Conservation (phyloP, 176 grass and related monocot genomes). For the Areca catechu region DNA sequence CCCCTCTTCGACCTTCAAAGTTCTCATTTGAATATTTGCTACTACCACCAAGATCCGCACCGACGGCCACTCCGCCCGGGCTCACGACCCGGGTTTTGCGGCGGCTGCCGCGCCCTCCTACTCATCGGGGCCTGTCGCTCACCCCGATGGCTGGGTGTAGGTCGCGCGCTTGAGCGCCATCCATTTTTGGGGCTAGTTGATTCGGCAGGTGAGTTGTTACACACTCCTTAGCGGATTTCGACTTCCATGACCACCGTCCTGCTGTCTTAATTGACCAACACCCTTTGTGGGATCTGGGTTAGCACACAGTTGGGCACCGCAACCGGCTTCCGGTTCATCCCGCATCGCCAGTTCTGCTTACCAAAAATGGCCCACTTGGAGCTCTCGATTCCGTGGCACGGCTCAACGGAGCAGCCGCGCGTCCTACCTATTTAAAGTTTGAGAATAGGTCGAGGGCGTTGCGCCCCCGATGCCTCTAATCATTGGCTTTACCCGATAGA, state of each 20-base stretch:
- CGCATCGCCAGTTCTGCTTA: slow-evolving; percentile 37
- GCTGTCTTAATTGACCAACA: too few relatives aligned
- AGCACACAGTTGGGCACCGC: too few relatives aligned
- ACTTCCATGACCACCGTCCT: too few relatives aligned
- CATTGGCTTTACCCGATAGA: slow-evolving; percentile 64
- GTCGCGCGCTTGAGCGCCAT: slow-evolving; percentile 27
- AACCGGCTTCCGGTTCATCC: slow-evolving; percentile 32
- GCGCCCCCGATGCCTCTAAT: slow-evolving; percentile 62
- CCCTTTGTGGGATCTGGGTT: too few relatives aligned
- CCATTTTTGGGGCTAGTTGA: slow-evolving; percentile 34
- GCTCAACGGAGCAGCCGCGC: too few relatives aligned
- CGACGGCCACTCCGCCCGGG: slow-evolving; percentile 44
- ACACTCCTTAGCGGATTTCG: not conserved
- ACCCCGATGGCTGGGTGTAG: too few relatives aligned
- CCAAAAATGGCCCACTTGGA: slow-evolving; percentile 39
- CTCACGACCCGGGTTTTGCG: slow-evolving; percentile 34
- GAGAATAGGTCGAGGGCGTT: slow-evolving; percentile 68
- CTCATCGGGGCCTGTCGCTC: too few relatives aligned
- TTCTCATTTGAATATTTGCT: slow-evolving; percentile 68
- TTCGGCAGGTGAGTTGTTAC: slow-evolving; percentile 31
- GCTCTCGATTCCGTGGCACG: too few relatives aligned
- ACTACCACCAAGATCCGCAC: slow-evolving; percentile 60
- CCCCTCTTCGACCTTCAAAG: slow-evolving; percentile 50
- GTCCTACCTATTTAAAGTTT: slow-evolving; percentile 53
- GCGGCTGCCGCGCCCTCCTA: too few relatives aligned